Base-by-base conservation (phyloP, 768 basidiomycete genomes). In the Tylopilus vinaceipallidus region DNA sequence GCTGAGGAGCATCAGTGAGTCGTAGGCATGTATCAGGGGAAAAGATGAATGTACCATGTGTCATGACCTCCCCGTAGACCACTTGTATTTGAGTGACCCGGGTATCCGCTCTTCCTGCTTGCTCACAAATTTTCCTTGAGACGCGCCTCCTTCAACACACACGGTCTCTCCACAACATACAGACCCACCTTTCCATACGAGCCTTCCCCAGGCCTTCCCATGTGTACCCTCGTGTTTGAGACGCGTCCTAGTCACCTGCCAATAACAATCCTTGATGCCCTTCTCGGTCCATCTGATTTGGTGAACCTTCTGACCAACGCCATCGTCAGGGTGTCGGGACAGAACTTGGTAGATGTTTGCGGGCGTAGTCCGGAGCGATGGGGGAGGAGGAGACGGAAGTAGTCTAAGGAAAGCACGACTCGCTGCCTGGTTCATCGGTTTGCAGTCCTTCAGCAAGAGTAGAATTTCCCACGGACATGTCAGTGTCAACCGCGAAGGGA, bases 161-260 rank as follows among this genome's bases (percentile, higher is more conserved):
- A 50, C n/a, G 40, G 14, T 4, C 6, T 3, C 39, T 34, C 35
- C 39, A 20, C 49, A 29, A 45, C 33, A 9, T 13, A n/a, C 1
- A 40, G 24, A 70, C 82, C 50, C 45, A 91, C 91, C 88, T 73
- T 76, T 82, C 88, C 90, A 93, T 47, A 82, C 76, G 5, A 92
- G 70, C 51, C 74, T 73, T 7, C 91, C 91, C 91, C 91, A 93
- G 16, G 81, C 90, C 65, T 84, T 91, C 2, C 91, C 91, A 57
- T 91, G 86, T 23, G 67, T 73, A 23, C 89, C 89, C 55, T 83
- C 83, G 36, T 73, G 72, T 67, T 91, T 93, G 63, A 91, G 81
- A 53, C 73, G 71, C 27, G 86, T 77, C 60, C 78, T 75, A 4
- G 89, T 91, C 35, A 93, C 77, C 30, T 79, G 65, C 91, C 91